Evolutionary conservation across 768 basidiomycete genomes (phyloP), one percentile per base, ranked within the genome.

Genomic region (Mycena indigotica): DNA sequence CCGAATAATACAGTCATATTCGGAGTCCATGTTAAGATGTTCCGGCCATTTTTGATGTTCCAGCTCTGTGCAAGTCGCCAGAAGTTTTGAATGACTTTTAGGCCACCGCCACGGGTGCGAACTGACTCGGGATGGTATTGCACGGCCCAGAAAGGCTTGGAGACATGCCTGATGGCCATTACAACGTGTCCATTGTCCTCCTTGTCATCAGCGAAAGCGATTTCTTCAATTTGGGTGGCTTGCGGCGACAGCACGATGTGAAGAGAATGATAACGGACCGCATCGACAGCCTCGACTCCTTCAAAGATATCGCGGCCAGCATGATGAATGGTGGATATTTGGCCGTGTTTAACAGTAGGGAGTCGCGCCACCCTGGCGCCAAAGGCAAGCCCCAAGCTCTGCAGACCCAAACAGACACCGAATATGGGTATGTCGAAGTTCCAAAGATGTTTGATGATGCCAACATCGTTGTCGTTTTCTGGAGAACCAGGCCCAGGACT

Each of bases 111-210:
- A 40, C 77, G 74, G 2, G 91, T 93, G 63, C 88, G 80, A 3
- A 89, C 83, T 3, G 91, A 93, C 67, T 93, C 92, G 5, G 92
- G 92, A 68, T 94, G 92, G 68, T 93, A 94, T 66, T 94, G 92
- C 23, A 94, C 92, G 3, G 88, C 91, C 87, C 89, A 93, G 66
- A 91, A 90, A 3, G 92, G 91, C 58, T 78, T 80, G 23, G 64
- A 70, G 50, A 61, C 76, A 67, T 94, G 92, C 61, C 79, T 81
- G 25, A 82, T 73, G 38, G 85, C 90, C 91, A 94, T 93, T 45
- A 91, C 76, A 21, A 91, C 85, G 41, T 65, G 76, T 5, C 87
- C 88, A 58, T 89, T 85, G 52, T 86, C 88, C 23, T 86, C 88
- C 23, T 76, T 83, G 61, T 93, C 90, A 44, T 87, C 75, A 6